These are phyloP conservation scores for Protea cynaroides DNA, from an alignment of 164 flowering plant genomes.

Conservation along the genomic window DNA sequence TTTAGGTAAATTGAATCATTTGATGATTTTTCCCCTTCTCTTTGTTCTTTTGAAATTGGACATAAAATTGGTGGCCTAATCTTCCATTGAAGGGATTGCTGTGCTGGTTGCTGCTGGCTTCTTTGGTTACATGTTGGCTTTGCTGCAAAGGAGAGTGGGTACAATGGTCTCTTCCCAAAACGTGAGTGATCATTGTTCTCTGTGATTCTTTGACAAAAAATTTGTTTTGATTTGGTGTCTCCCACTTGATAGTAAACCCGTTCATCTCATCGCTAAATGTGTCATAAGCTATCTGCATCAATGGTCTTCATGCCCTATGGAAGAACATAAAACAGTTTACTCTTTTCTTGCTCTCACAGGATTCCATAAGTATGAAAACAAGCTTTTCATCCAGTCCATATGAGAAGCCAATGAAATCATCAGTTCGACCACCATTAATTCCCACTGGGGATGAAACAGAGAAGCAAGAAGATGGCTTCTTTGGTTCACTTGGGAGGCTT, in stretches of 20 bases:
- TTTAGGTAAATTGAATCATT: conserved; percentile 45
- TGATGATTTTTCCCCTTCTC: not conserved
- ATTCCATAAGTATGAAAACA: conserved; percentile 22
- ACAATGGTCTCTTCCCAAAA: conserved; percentile 49
- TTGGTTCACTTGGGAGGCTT: conserved; percentile 61
- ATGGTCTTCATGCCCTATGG: not conserved
- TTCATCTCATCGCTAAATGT: not conserved
- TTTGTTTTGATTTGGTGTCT: not conserved
- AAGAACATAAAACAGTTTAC: not conserved
- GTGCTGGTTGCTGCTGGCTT: conserved; percentile 82
- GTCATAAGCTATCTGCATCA: too few relatives aligned
- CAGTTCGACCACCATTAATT: conserved; percentile 74
- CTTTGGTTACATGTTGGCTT: conserved; percentile 90
- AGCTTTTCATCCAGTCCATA: conserved; percentile 30
- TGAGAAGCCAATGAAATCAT: conserved; percentile 55
- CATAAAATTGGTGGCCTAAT: not conserved
- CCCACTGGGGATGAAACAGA: conserved; percentile 64
- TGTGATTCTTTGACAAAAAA: not conserved
- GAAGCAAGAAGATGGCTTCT: conserved; percentile 71
- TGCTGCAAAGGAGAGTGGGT: conserved; percentile 76
- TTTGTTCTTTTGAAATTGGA: conserved; percentile 1
- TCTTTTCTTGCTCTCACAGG: conserved; percentile 26
- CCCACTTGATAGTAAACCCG: not conserved
- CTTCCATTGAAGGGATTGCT: conserved; percentile 57
- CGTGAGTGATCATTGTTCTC: conserved; percentile 35